Percentiles rank a stretch among this genome's conserved stretches.
Conservation (phyloP, 2,329 filamentous ascomycete genomes). For the Tolypocladium album region DNA sequence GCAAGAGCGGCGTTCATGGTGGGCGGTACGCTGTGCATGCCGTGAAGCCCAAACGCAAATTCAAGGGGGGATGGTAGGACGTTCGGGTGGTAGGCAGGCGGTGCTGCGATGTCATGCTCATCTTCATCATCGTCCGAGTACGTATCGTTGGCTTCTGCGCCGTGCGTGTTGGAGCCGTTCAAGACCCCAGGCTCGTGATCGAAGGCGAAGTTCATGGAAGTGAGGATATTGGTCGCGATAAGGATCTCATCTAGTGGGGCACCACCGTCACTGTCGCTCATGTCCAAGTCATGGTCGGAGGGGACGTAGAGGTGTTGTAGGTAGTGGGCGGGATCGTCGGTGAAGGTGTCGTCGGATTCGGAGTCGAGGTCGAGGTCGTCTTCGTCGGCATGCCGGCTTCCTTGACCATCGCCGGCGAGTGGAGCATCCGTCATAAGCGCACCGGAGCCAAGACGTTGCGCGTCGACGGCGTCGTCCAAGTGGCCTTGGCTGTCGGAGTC, state of each 20-base stretch:
- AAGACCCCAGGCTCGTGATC: not conserved
- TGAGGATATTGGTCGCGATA: not conserved
- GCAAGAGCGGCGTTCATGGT: not conserved
- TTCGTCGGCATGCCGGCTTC: not conserved
- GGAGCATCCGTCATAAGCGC: not conserved
- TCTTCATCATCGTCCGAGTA: not conserved
- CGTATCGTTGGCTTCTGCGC: not conserved
- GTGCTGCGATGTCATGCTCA: not conserved
- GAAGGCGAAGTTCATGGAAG: constrained; percentile 1
- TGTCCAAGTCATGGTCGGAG: constrained; percentile 17
- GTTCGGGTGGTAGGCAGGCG: not conserved
- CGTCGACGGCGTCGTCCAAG: not conserved
- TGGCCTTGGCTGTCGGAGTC: not conserved
- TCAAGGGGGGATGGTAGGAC: not conserved
- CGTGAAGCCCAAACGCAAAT: not conserved
- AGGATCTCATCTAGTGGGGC: constrained; percentile 11
- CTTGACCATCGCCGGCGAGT: not conserved
- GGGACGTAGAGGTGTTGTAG: not conserved
- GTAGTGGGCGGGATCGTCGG: constrained; percentile 1
- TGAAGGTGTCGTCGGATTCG: not conserved
- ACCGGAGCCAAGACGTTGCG: not conserved
- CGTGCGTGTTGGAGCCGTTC: not conserved
- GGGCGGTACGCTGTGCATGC: not conserved
- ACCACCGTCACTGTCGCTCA: constrained; percentile 25
- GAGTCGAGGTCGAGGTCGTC: not conserved